Conservation (phyloP, 2,329 filamentous ascomycete species). For the Sphaerulina vaccinii region DNA sequence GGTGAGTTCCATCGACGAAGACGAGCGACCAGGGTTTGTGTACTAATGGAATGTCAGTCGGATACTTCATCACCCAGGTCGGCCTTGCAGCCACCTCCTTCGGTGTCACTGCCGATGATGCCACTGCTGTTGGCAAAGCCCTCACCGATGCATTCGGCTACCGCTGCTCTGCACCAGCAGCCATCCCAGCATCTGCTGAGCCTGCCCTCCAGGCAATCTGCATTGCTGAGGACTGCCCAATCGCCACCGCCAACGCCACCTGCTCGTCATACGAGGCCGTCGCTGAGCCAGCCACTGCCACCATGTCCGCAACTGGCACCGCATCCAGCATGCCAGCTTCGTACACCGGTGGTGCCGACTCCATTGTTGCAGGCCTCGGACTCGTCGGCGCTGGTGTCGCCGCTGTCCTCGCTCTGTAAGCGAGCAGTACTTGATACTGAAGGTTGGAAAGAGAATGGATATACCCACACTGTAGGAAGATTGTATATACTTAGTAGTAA, state of each 20-base stretch:
- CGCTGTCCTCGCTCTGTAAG: conserved; percentile 18
- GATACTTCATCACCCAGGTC: conserved; percentile 62
- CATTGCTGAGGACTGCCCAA: conserved; percentile 38
- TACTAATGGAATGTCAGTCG: no score
- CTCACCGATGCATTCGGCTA: conserved; percentile 54
- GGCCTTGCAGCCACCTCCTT: conserved; percentile 57
- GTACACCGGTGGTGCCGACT: conserved; percentile 18
- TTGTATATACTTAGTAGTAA: not conserved
- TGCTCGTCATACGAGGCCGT: conserved; percentile 8
- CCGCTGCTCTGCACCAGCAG: conserved; percentile 50
- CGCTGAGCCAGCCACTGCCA: conserved; percentile 9
- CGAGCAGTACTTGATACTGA: not conserved
- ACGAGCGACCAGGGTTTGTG: no score
- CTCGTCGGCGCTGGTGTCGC: conserved; percentile 13
- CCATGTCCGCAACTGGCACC: conserved; percentile 7
- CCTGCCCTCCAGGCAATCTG: conserved; percentile 58
- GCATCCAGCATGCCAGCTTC: conserved; percentile 1
- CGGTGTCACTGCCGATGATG: conserved; percentile 56
- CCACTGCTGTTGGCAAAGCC: conserved; percentile 49
- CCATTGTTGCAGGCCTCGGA: conserved; percentile 8
- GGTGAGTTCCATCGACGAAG: no score
- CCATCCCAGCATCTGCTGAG: conserved; percentile 48
- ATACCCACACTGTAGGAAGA: not conserved
- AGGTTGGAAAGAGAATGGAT: not conserved
- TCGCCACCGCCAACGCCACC: conserved; percentile 2